phyloP scores from a whole-genome alignment of 805 yeast genomes.

The Spathaspora passalidarum region DNA sequence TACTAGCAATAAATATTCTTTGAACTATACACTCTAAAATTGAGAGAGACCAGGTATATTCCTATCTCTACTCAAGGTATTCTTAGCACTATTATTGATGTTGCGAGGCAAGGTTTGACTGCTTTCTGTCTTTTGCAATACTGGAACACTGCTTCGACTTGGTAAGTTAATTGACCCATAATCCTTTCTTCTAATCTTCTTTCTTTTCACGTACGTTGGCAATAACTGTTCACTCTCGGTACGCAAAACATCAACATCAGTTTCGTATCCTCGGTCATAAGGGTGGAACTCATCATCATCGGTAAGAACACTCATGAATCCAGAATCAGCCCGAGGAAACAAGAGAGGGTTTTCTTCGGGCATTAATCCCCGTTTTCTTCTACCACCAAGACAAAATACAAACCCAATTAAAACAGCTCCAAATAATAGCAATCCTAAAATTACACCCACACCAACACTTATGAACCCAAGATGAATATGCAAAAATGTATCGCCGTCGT shows the following conservation, averaged over 20 bases:
- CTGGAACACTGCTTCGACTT: not conserved
- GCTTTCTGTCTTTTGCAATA: not conserved
- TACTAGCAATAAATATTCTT: not conserved
- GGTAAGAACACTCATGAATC: conserved; percentile 37
- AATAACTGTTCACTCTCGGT: conserved; percentile 30
- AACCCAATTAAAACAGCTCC: conserved; percentile 20
- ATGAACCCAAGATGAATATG: conserved; percentile 64
- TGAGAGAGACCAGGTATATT: conserved; percentile 14
- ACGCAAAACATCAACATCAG: conserved; percentile 36
- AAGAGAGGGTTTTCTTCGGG: conserved; percentile 9
- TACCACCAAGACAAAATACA: conserved; percentile 16
- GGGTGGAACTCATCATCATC: conserved; percentile 22
- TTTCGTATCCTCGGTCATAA: conserved; percentile 41
- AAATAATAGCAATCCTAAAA: conserved; percentile 53
- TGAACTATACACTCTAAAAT: conserved; percentile 1
- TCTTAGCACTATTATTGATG: conserved; percentile 18
- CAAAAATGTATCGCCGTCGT: conserved; percentile 37
- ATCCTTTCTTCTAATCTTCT: conserved; percentile 13
- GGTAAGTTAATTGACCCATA: conserved; percentile 16
- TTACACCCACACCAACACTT: conserved; percentile 65
- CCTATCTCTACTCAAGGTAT: conserved; percentile 18
- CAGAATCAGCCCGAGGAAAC: conserved; percentile 18
- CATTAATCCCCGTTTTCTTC: conserved; percentile 2
- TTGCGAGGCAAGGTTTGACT: conserved; percentile 20
- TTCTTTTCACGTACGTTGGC: conserved; percentile 18